These are phyloP conservation scores for Fusarium caatingaense DNA, from an alignment of 2,329 filamentous ascomycete genomes.

Conservation along the genomic window DNA sequence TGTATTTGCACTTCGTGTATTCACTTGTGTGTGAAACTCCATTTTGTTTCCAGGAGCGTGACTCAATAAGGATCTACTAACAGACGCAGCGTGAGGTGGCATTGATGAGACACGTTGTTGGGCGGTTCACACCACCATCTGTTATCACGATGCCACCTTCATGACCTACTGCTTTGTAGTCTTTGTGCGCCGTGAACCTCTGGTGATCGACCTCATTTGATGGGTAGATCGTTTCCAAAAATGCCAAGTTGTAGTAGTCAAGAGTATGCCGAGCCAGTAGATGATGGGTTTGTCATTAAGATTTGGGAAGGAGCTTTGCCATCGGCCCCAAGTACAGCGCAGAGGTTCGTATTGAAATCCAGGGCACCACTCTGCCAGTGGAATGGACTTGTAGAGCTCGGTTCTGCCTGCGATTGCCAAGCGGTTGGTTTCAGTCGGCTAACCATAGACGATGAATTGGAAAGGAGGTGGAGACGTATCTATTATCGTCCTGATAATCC, in stretches of 20 bases:
- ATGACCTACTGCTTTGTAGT: background rate
- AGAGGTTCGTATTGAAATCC: background rate
- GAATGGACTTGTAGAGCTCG: background rate
- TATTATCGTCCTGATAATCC: background rate
- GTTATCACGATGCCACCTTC: background rate
- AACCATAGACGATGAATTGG: background rate
- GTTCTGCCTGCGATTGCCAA: background rate
- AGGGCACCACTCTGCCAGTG: background rate
- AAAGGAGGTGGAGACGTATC: background rate
- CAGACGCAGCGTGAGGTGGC: background rate
- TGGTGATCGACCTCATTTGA: background rate
- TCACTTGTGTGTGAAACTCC: background rate
- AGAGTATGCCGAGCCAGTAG: background rate
- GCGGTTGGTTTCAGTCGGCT: background rate
- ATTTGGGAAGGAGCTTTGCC: background rate
- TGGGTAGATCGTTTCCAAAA: background rate
- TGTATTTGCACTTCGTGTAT: background rate
- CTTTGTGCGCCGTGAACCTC: background rate
- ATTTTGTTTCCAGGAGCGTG: background rate
- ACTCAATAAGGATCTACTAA: background rate
- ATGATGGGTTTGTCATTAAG: background rate
- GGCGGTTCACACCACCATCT: background rate
- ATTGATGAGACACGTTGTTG: conserved; percentile 3
- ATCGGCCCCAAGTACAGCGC: background rate
- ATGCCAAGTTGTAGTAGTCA: background rate